Base-by-base conservation (phyloP, 2,329 filamentous ascomycete genomes). In the Fusarium guadeloupense region DNA sequence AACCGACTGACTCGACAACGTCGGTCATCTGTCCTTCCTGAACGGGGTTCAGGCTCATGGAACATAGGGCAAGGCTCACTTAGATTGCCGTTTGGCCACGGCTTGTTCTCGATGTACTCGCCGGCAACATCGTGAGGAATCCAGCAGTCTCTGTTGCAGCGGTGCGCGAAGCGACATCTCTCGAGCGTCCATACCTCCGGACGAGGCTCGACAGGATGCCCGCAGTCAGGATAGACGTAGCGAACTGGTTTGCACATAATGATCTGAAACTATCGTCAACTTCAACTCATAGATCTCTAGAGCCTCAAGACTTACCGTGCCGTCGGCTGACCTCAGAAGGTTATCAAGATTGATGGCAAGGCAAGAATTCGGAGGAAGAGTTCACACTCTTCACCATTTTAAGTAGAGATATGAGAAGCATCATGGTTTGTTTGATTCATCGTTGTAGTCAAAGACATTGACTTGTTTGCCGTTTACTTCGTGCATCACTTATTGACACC, bases 191-290 rank as follows among this genome's bases (percentile, higher is more conserved):
- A 69, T 9, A 55, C 13, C 5, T 42, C 9, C 9, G 45, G 35
- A 3, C 31, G 4, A 9, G 53, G 48, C 5, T 52, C 30, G 14
- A 71, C 17, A 3, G 51, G 47, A 31, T 71, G 69, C 2, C 62
- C 49, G 41, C 69, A 72, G n/a, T 21, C n/a, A 6, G 59, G 62
- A 34, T 70, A 60, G 12, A 62, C 45, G 47, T 70, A 71, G 16
- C 56, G 51, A 31, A 69, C 25, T 1, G 64, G 50, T 17, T 59
- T 55, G 35, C 69, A 72, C 68, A 72, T 71, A 3, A 8, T 47
- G 26, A 17, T 19, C 41, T 50, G n/a, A 26, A 21, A 12, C 9
- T 38, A 14, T 40, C 6, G 8, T 54, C 19, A 54, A 9, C 7
- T 6, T 35, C 16, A 17, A n/a, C 3, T 10, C 7, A n/a, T 8